Evolutionary conservation across 164 flowering plant species (phyloP), one percentile per base, ranked within the genome.

Genomic region (Macadamia integrifolia): DNA sequence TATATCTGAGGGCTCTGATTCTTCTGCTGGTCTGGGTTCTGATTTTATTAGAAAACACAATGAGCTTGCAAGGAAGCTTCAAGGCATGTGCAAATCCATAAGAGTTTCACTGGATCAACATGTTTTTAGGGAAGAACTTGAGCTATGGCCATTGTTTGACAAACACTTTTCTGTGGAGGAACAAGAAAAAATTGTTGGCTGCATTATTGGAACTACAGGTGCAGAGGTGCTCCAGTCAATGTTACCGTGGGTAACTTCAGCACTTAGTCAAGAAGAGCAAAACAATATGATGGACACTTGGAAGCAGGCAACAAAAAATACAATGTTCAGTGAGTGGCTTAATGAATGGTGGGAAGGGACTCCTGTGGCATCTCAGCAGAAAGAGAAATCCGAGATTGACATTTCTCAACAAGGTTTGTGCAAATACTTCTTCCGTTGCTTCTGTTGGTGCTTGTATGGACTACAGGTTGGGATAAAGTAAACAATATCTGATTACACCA

Each of bases 271-370:
- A 76, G 98, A 91, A 59, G 98, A 93, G 78, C 98, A 93, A 76
- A 88, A 88, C 58, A 87, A 77, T 78, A 86, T 93, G 96, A 90
- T 93, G 96, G 93, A 87, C 71, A 86, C 93, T 9, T 90, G 90
- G 96, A 91, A 85, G 80, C 88, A 91, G 58, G 97, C 96, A 60
- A 86, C 98, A 4, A 91, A 85, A 74, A 93, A 93, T 72, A 93
- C 98, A 6, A 93, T 91, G 98, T 93, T 93, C 73, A 88, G 81
- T 66, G 98, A 93, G 76, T 93, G 98, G 98, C 96, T 93, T 58
- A 79, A 84, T 80, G 98, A 93, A 79, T 93, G 98, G 90, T 93
- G 97, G 97, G 86, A 87, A 67, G 92, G 85, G 76, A 70, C 71
- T 67, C 70, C 84, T 31, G 71, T 69, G 56, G 78, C 84, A 56